phyloP scores from a whole-genome alignment of 768 basidiomycete genomes.

The Tulasnella sp. region DNA sequence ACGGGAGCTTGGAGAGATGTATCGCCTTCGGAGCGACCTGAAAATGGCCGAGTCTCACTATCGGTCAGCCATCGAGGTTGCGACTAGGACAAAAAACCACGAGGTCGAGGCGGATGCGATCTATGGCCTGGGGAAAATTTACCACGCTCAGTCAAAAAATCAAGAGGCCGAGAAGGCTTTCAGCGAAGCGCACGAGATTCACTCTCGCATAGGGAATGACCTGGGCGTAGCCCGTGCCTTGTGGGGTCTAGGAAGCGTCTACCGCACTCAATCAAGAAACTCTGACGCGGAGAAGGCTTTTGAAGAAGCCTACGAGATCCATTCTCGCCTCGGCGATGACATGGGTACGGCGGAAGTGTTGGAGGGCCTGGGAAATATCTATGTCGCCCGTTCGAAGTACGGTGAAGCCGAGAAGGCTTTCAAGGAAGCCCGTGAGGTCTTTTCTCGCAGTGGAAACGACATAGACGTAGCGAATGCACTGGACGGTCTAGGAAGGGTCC shows the following conservation, averaged over 20 bases:
- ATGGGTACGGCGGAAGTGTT: not conserved
- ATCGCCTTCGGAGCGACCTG: not conserved
- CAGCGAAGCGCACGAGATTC: not conserved
- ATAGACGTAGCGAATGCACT: not conserved
- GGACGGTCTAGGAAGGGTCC: not conserved
- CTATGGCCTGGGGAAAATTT: not conserved
- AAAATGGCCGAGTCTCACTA: not conserved
- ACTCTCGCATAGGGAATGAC: not conserved
- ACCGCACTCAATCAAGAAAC: not conserved
- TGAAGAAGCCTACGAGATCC: not conserved
- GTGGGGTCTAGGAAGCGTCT: not conserved
- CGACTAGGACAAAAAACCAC: not conserved
- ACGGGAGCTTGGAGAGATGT: not conserved
- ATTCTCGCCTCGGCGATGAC: not conserved
- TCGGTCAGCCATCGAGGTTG: not conserved
- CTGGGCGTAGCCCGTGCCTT: not conserved
- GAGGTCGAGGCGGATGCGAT: not conserved
- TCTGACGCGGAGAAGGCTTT: not conserved
- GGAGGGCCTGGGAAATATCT: not conserved
- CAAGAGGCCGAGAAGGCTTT: not conserved
- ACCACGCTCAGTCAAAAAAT: not conserved
- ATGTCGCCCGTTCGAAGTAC: not conserved
- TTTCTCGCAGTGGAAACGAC: not conserved
- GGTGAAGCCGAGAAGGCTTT: not conserved
- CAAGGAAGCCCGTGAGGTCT: not conserved